Evolutionary conservation across 192 early-diverging fungal species (phyloP).

Genomic region (Gamsiella multidivaricata): DNA sequence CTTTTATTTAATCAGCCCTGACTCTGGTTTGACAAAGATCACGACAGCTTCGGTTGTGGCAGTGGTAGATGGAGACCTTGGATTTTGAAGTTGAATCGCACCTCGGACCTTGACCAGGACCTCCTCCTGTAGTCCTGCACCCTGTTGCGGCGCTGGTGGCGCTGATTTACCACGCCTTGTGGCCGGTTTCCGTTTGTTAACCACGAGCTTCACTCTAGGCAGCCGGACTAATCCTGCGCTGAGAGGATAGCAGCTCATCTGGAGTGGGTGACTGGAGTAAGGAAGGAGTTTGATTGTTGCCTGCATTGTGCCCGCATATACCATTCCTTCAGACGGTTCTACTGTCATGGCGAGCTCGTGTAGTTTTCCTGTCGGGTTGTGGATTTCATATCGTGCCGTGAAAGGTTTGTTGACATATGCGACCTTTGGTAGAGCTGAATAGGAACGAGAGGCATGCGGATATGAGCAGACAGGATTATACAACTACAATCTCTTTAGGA

Average conservation of each 20-base stretch:
- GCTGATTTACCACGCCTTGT: slow-evolving; percentile 6
- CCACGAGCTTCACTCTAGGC: slow-evolving; percentile 63
- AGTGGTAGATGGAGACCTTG: too few relatives aligned
- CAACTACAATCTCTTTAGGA: too few relatives aligned
- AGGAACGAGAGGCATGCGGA: background rate
- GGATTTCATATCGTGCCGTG: slow-evolving; percentile 67
- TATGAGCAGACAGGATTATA: too few relatives aligned
- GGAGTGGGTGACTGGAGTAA: slow-evolving; percentile 57
- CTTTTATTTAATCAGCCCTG: slow-evolving; percentile 8
- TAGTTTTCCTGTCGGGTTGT: slow-evolving; percentile 67
- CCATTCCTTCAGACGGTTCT: slow-evolving; percentile 78
- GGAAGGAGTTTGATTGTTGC: slow-evolving; percentile 68
- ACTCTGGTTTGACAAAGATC: slow-evolving; percentile 49
- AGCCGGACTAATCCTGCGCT: slow-evolving; percentile 64
- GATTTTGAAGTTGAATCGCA: background rate
- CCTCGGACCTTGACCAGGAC: slow-evolving; percentile 35
- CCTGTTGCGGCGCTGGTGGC: slow-evolving; percentile 5
- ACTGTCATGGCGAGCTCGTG: slow-evolving; percentile 67
- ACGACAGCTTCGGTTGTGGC: slow-evolving; percentile 15
- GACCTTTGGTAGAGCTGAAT: slow-evolving; percentile 69
- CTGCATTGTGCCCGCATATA: slow-evolving; percentile 80
- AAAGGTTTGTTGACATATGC: slow-evolving; percentile 68
- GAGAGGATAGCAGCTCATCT: slow-evolving; percentile 73
- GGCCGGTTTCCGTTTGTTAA: slow-evolving; percentile 31
- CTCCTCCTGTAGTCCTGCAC: slow-evolving; percentile 14